Conservation (phyloP, 106 monocot species). For the Apostasia ramifera region DNA sequence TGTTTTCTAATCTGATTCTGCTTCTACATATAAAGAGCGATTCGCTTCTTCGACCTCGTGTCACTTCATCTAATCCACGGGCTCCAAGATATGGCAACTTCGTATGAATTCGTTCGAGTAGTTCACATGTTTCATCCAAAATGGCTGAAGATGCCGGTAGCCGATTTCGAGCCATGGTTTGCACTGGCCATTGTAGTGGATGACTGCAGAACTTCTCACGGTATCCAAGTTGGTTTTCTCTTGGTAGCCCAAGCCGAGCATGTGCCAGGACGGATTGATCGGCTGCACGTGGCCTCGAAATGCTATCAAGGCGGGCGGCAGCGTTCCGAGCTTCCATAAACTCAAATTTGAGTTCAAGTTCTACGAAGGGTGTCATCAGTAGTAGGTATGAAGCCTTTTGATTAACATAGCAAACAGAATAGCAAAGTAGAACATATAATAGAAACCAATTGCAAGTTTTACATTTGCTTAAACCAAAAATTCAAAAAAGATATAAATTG, state of each 20-base stretch:
- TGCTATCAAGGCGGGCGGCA: conserved; percentile 88
- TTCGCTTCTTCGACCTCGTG: too few relatives aligned
- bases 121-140: conserved; percentile 88
- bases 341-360: conserved; percentile 83
- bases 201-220: conserved; percentile 65
- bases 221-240: conserved; percentile 53
- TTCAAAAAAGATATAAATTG: too few relatives aligned
- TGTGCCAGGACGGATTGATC: conserved; percentile 88
- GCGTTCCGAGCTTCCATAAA: conserved; percentile 84
- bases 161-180: conserved; percentile 97
- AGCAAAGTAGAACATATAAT: neutral
- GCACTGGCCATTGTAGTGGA: conserved; percentile 89
- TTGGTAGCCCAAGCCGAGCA: conserved; percentile 91
- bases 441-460: too few relatives aligned
- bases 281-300: conserved; percentile 81
- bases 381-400: neutral
- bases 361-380: conserved; percentile 15
- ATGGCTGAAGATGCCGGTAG: conserved; percentile 67
- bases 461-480: too few relatives aligned
- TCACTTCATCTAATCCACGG: conserved; percentile 18
- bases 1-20: too few relatives aligned
- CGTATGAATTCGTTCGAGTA: conserved; percentile 83
- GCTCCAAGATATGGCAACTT: conserved; percentile 84
- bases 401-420: neutral
- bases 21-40: too few relatives aligned